Percentiles rank a stretch among this genome's conserved stretches.
These are phyloP conservation scores for Pseudogymnoascus sp. DNA, from an alignment of 2,329 filamentous ascomycete species.

Conservation along the genomic window DNA sequence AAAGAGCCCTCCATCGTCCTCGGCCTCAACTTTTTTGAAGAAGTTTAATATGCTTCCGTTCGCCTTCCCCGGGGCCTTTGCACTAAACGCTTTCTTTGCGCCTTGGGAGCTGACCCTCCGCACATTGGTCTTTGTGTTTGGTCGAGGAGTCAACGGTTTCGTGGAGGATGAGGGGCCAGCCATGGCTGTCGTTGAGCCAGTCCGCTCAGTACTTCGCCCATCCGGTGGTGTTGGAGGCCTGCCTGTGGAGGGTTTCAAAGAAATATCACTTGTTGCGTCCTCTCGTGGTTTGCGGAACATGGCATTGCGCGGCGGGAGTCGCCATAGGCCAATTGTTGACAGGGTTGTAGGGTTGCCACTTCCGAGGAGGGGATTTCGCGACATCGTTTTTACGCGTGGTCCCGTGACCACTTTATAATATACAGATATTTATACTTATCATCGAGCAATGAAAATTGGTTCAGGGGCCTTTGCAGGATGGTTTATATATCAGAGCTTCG, in stretches of 20 bases:
- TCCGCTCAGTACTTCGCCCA: background rate
- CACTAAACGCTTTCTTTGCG: slow-evolving; percentile 19
- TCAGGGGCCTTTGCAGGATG: background rate
- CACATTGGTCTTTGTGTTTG: slow-evolving; percentile 23
- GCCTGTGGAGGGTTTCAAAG: slow-evolving; percentile 39
- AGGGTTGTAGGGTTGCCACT: background rate
- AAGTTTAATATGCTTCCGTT: slow-evolving; percentile 68
- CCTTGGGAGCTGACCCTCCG: slow-evolving; percentile 13
- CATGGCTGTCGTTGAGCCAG: slow-evolving; percentile 17
- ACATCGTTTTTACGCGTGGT: slow-evolving; percentile 6
- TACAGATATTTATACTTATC: background rate
- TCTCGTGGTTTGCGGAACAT: slow-evolving; percentile 52
- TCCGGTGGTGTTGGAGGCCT: slow-evolving; percentile 45
- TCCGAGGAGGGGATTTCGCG: slow-evolving; percentile 4
- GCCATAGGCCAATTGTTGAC: slow-evolving; percentile 1
- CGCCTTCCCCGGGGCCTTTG: slow-evolving; percentile 26
- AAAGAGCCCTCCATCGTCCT: slow-evolving; percentile 52
- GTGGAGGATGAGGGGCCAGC: slow-evolving; percentile 17
- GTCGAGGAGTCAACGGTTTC: slow-evolving; percentile 25
- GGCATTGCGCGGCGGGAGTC: background rate
- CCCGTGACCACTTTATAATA: slow-evolving; percentile 6
- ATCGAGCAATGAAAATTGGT: background rate
- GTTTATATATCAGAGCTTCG: slow-evolving; percentile 5
- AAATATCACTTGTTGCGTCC: slow-evolving; percentile 31
- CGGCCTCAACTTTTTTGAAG: slow-evolving; percentile 59